Evolutionary conservation across 805 yeast genomes (phyloP), one percentile per base, ranked within the genome.

Genomic region (Hanseniaspora pseudoguilliermondii): DNA sequence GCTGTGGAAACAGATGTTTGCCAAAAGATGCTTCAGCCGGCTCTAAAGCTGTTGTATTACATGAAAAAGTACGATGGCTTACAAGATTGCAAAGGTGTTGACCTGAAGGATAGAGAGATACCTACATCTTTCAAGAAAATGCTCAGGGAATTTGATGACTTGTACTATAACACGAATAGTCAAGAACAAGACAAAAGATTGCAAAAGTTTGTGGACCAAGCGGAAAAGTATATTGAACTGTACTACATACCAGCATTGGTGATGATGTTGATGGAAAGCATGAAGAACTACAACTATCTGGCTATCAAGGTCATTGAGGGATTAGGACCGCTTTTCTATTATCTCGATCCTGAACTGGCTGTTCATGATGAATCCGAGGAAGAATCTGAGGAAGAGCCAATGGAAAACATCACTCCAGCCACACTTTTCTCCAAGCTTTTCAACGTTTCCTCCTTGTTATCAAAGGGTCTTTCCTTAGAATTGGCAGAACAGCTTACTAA

Each of bases 301-400:
- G 68, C 68, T 54, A 66, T 71, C 68, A 67, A 69, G 50, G 66
- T 67, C 3, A 63, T 69, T 62, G 60, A 68, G n/a, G 70, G 66
- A 3, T 52, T 69, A 38, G 71, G 68, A 52, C 71, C 72, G 0
- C 66, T 68, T 49, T 69, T 69, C 49, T 69, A 68, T 46, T 69
- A 69, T 48, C 67, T 69, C 16, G 71, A 53, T 18, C 27, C 32
- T 27, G 56, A 53, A 20, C 32, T 68, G 57, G 70, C 66, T 23
- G 62, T 61, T 15, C 48, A 56, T 32, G 55, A 50, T 10, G 63
- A 61, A 15, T 57, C 57, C 25, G 55, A 57, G 2, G 58, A 47
- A 23, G 60, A 40, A 8, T 9, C 25, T 13, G 47, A 54, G n/a
- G 55, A 44, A 15, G 64, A 61, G 20, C 54, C 42, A 16, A 54